These are phyloP conservation scores for Fusarium burgessii DNA, from an alignment of 2,329 filamentous ascomycete genomes.

Conservation along the genomic window DNA sequence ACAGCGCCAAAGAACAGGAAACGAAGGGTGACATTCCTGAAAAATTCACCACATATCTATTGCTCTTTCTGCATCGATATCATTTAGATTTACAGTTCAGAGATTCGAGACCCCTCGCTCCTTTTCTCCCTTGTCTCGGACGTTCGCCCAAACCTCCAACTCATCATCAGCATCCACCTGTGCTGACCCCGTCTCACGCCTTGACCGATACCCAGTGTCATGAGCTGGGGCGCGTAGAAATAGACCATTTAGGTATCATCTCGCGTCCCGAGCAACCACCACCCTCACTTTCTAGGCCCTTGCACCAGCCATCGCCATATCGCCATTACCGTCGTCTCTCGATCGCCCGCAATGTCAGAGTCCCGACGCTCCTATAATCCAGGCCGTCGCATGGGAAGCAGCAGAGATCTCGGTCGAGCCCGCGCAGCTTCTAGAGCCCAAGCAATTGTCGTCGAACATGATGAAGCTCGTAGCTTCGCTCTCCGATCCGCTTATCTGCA, in stretches of 20 bases:
- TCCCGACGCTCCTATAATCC: conserved; percentile 62
- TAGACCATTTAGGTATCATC: conserved; percentile 47
- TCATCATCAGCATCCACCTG: conserved; percentile 32
- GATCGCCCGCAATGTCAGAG: conserved; percentile 57
- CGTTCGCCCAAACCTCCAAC: conserved; percentile 18
- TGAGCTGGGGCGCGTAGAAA: conserved; percentile 47
- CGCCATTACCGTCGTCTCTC: conserved; percentile 28
- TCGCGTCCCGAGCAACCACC: conserved; percentile 46
- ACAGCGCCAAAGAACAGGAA: conserved; percentile 14
- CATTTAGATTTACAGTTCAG: background rate
- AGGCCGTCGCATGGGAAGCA: conserved; percentile 60
- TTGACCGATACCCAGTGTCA: conserved; percentile 40
- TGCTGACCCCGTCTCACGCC: conserved; percentile 25
- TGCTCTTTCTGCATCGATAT: conserved; percentile 15
- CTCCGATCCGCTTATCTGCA: conserved; percentile 91
- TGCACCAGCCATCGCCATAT: conserved; percentile 19
- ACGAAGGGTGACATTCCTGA: conserved; percentile 30
- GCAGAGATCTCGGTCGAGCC: conserved; percentile 55
- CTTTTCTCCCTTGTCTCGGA: conserved; percentile 35
- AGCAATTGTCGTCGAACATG: conserved; percentile 66
- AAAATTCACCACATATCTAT: conserved; percentile 30
- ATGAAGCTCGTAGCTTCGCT: conserved; percentile 92
- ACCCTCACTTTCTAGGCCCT: conserved; percentile 16
- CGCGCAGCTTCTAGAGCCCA: conserved; percentile 62
- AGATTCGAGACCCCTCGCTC: conserved; percentile 18